Evolutionary conservation across 2,329 filamentous ascomycete species (phyloP), one percentile per base, ranked within the genome.

Genomic region (Cladobotryum protrusum): DNA sequence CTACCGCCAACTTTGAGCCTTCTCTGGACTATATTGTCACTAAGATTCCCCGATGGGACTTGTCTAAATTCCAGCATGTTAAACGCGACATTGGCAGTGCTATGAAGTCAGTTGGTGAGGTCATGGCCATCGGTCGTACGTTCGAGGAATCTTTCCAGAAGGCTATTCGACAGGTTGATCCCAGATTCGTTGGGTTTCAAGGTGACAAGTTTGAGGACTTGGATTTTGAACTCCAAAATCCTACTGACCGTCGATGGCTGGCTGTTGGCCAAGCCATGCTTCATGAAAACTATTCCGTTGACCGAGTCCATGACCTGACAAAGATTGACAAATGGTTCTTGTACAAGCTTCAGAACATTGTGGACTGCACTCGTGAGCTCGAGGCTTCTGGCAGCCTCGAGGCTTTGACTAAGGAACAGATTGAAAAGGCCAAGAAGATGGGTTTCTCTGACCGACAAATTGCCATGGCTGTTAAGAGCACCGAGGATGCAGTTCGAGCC

Each of bases 271-370:
- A 97, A 73, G 93, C 93, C 57, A 95, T 99, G 89, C 83, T 96
- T 58, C 90, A 97, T 75, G 90, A 96, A 73, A 86, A 87, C 70
- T 99, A 99, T 77, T 83, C 88, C 2, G 90, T 96, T 43, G 92
- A 99, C 57, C 84, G 81, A 68, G 79, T 99, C 14, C 90, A 97
- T 66, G 89, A 96, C 6, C 76, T 99, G 60, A 95, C 87, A 73
- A 96, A 96, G 79, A 99, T 99, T 63, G 93, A 97, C 76, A 96
- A 95, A 73, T 97, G 93, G 93, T 99, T 99, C 79, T 74, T 99
- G 61, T 83, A 96, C 83, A 97, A 99, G 81, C 83, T 99, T 46
- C 85, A 96, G 74, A 97, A 97, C 76, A 88, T 99, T 62, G 93
- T 96, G 47, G 82, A 97, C 70, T 91, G 87, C 74, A 89, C 87